phyloP scores from a whole-genome alignment of 2,329 filamentous ascomycete species.

The Phaeoacremonium minimum region DNA sequence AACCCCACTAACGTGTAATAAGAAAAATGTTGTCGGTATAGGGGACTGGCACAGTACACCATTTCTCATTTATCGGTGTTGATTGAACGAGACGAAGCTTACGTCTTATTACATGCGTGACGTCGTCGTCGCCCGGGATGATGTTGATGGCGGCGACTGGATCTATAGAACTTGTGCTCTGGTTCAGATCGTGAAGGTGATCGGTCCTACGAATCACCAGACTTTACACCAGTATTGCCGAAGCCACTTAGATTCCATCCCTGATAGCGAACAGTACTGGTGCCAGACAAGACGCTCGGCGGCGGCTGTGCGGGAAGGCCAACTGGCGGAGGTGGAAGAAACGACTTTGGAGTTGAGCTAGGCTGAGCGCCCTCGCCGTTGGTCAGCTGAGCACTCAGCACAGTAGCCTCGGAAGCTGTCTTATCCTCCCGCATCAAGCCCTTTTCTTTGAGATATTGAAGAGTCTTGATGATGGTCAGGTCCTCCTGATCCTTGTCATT shows the following conservation, averaged over 20 bases:
- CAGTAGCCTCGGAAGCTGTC: constrained; percentile 11
- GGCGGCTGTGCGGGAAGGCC: constrained; percentile 29
- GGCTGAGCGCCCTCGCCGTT: not conserved
- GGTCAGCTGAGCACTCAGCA: constrained; percentile 15
- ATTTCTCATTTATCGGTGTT: too few species aligned
- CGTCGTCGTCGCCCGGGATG: too few species aligned
- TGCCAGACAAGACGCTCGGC: constrained; percentile 17
- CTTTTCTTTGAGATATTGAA: constrained; percentile 60
- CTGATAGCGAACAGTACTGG: constrained; percentile 24
- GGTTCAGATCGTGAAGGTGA: not conserved
- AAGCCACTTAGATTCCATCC: constrained; percentile 35
- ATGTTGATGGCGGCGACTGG: too few species aligned
- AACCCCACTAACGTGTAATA: too few species aligned
- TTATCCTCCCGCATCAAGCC: constrained; percentile 41
- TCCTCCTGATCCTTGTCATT: constrained; percentile 69
- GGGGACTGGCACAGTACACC: too few species aligned
- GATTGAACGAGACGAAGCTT: too few species aligned
- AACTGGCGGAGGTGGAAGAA: constrained; percentile 16
- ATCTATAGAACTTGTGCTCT: too few species aligned
- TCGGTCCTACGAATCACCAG: constrained; percentile 19
- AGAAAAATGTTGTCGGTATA: too few species aligned
- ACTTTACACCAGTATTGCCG: constrained; percentile 31
- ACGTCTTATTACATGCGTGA: too few species aligned
- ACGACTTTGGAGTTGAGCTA: constrained; percentile 7
- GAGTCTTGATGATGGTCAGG: constrained; percentile 59